A percentile compares a stretch with the other conserved stretches of the same genome.
phyloP scores from a whole-genome alignment of 2,329 filamentous ascomycete species.

The Aspergillus sp. region DNA sequence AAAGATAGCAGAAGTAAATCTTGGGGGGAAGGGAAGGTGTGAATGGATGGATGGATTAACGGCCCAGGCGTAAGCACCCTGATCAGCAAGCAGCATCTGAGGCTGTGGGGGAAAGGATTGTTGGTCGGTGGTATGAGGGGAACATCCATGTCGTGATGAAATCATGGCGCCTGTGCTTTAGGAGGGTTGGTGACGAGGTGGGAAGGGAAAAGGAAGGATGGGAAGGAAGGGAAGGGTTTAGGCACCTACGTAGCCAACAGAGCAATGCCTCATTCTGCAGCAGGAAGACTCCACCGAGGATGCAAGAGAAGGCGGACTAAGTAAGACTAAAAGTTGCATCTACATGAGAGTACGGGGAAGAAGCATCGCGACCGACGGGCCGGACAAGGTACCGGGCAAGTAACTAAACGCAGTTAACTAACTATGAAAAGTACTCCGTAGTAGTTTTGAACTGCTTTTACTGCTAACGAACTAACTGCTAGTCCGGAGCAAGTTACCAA shows the following conservation, averaged over 20 bases:
- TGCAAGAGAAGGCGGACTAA: neutral
- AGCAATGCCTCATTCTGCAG: neutral
- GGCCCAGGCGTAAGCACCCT: constrained; percentile 1
- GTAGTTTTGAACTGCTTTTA: no score
- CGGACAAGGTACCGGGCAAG: neutral
- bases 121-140: neutral
- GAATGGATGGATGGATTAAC: no score
- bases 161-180: neutral
- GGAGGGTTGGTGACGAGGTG: neutral
- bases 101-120: neutral
- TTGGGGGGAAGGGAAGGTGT: neutral
- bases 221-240: neutral
- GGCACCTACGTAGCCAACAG: constrained; percentile 3
- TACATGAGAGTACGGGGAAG: neutral
- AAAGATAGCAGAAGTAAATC: neutral
- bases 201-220: neutral
- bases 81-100: neutral
- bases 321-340: no score
- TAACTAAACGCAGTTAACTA: no score
- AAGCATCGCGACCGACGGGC: neutral
- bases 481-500: no score
- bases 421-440: no score
- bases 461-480: no score
- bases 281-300: neutral
- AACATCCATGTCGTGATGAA: neutral